phyloP scores from a whole-genome alignment of 2,329 filamentous ascomycete genomes.

The Botrytis fragariae region DNA sequence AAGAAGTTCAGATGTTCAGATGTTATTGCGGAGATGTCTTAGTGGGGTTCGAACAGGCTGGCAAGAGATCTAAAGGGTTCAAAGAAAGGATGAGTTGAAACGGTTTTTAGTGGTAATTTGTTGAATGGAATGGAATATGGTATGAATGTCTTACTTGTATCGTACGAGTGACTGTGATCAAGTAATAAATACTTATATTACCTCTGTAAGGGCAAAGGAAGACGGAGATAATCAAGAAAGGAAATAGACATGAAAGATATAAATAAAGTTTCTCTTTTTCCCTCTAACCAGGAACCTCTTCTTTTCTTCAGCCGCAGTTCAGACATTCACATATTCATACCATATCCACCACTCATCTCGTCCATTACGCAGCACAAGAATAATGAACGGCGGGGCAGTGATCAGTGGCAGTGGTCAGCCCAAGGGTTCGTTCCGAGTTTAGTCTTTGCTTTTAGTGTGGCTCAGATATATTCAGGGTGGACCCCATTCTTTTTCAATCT shows the following conservation, averaged over 20 bases:
- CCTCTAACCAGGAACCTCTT: not conserved
- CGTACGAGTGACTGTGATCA: not conserved
- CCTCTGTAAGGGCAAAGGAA: not conserved
- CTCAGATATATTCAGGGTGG: not conserved
- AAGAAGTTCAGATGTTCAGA: conserved; percentile 11
- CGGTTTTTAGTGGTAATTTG: not conserved
- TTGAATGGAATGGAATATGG: not conserved
- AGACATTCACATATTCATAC: not conserved
- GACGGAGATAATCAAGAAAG: not conserved
- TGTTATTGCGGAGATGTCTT: conserved; percentile 18
- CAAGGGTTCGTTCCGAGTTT: not conserved
- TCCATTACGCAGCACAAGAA: not conserved
- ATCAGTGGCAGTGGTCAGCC: not conserved
- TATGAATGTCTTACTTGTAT: not conserved
- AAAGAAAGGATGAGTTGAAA: conserved; percentile 6
- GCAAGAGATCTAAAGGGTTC: conserved; percentile 14
- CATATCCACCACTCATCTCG: not conserved
- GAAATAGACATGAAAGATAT: not conserved
- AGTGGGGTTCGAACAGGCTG: conserved; percentile 21
- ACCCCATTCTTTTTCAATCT: not conserved
- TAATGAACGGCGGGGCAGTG: conserved; percentile 7
- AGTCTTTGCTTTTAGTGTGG: not conserved
- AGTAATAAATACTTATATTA: not conserved
- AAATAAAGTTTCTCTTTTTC: not conserved
- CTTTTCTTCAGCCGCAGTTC: conserved; percentile 13